Percentiles rank a stretch among this genome's conserved stretches.
phyloP scores from a whole-genome alignment of 75 land plant species.

The Larix kaempferi region DNA sequence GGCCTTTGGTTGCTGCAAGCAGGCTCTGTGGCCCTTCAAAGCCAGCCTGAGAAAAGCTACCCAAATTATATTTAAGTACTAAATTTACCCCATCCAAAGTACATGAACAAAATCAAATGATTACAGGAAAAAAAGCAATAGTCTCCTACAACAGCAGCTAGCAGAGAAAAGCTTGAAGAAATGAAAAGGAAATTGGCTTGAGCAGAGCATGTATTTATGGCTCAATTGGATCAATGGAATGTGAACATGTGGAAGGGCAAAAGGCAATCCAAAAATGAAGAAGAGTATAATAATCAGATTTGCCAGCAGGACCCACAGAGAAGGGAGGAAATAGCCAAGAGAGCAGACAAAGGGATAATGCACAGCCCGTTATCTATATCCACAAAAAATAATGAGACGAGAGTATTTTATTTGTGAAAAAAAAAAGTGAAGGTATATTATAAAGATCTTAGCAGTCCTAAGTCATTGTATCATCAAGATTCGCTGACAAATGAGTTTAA shows the following conservation, averaged over 20 bases:
- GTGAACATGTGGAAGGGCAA: neutral
- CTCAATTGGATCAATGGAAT: neutral
- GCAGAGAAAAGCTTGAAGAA: neutral
- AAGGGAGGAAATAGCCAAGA: neutral
- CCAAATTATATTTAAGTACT: too few relatives aligned
- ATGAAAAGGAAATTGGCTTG: neutral
- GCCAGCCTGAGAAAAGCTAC: too few relatives aligned
- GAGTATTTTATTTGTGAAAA: neutral
- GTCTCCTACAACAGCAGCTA: neutral
- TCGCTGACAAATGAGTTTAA: too few relatives aligned
- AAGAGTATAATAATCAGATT: neutral
- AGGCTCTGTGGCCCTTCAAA: too few relatives aligned
- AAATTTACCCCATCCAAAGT: neutral
- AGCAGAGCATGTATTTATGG: constrained; percentile 1
- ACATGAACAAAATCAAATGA: neutral
- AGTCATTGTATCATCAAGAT: too few relatives aligned
- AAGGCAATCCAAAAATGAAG: neutral
- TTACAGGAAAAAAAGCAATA: neutral
- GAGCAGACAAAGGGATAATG: constrained; percentile 8
- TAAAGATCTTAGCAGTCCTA: too few relatives aligned
- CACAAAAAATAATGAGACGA: neutral
- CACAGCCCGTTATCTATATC: neutral
- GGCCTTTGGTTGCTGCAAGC: too few relatives aligned
- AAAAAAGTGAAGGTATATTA: neutral
- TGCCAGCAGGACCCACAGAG: neutral